Evolutionary conservation across 495 filamentous ascomycete genomes (phyloP).

Genomic region (Thermothielavioides terrestris): DNA sequence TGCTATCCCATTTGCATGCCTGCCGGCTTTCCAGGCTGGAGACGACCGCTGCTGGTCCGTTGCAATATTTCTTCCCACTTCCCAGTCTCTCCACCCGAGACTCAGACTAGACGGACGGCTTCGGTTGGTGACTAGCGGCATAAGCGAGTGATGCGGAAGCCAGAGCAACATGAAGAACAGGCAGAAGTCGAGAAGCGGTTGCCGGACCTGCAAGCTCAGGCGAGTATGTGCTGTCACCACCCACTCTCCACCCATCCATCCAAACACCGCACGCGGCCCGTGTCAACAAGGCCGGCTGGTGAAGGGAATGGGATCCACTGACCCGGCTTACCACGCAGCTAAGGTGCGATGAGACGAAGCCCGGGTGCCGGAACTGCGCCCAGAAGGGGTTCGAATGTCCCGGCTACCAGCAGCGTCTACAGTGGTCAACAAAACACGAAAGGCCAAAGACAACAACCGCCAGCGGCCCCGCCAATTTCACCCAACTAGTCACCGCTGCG

Average conservation of each 20-base stretch:
- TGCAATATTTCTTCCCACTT: constrained; percentile 4
- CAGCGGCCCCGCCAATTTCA: constrained; percentile 24
- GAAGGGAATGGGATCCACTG: background rate
- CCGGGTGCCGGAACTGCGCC: constrained; percentile 22
- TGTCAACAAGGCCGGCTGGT: background rate
- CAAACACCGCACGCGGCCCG: background rate
- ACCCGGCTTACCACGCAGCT: constrained; percentile 17
- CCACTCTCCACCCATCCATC: background rate
- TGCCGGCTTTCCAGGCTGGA: no score
- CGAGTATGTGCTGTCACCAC: constrained; percentile 16
- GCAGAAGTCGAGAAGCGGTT: constrained; percentile 28
- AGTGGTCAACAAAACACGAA: constrained; percentile 32
- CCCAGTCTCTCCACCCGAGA: background rate
- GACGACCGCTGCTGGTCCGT: background rate
- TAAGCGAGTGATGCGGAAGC: background rate
- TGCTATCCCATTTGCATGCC: no score
- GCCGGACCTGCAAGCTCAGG: constrained; percentile 26
- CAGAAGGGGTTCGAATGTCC: constrained; percentile 27
- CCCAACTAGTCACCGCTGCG: constrained; percentile 24
- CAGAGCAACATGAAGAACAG: constrained; percentile 29
- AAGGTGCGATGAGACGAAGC: constrained; percentile 28
- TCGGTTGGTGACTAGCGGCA: background rate
- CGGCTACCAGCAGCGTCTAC: constrained; percentile 29
- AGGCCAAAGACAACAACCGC: constrained; percentile 10
- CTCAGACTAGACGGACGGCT: background rate